Percentiles rank a stretch among this genome's conserved stretches.
Conservation (phyloP, 1,284 basidiomycete genomes). For the Moesziomyces sp. region DNA sequence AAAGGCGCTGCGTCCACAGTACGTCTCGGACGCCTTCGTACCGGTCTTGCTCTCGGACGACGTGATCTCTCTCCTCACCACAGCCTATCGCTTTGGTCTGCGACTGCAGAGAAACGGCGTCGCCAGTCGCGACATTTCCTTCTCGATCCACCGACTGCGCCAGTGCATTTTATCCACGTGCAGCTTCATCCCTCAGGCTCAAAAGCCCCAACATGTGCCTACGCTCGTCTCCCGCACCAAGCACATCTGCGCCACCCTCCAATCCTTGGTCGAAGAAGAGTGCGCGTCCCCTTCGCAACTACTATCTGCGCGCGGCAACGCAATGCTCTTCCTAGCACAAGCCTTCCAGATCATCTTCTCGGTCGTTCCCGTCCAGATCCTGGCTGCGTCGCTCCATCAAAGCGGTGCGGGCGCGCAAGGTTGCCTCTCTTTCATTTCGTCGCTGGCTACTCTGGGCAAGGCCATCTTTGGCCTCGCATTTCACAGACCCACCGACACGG, state of each 20-base stretch:
- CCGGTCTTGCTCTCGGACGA: slow-evolving; percentile 45
- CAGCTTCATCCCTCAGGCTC: slow-evolving; percentile 39
- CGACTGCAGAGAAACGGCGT: slow-evolving; percentile 16
- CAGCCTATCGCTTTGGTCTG: slow-evolving; percentile 40
- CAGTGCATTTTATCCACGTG: slow-evolving; percentile 39
- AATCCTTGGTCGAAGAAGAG: slow-evolving; percentile 42
- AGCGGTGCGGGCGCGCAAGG: slow-evolving; percentile 17
- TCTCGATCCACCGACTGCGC: slow-evolving; percentile 45
- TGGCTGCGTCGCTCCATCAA: slow-evolving; percentile 24
- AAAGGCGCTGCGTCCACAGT: slow-evolving; percentile 19
- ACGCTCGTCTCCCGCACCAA: slow-evolving; percentile 30
- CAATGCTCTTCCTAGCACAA: slow-evolving; percentile 48
- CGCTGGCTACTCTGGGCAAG: slow-evolving; percentile 36
- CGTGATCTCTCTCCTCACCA: slow-evolving; percentile 45
- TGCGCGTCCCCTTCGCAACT: slow-evolving; percentile 14
- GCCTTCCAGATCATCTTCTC: slow-evolving; percentile 39
- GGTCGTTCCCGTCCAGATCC: slow-evolving; percentile 32
- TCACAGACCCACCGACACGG: slow-evolving; percentile 30
- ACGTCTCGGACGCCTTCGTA: slow-evolving; percentile 32
- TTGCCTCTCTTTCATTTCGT: slow-evolving; percentile 32
- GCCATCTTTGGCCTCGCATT: slow-evolving; percentile 49
- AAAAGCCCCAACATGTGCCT: slow-evolving; percentile 42
- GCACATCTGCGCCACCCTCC: slow-evolving; percentile 37
- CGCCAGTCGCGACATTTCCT: slow-evolving; percentile 38
- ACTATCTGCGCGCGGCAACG: slow-evolving; percentile 39